A percentile compares a stretch with the other conserved stretches of the same genome.
phyloP scores from a whole-genome alignment of 2,329 filamentous ascomycete species.

The Dendrostoma leiphaemia region DNA sequence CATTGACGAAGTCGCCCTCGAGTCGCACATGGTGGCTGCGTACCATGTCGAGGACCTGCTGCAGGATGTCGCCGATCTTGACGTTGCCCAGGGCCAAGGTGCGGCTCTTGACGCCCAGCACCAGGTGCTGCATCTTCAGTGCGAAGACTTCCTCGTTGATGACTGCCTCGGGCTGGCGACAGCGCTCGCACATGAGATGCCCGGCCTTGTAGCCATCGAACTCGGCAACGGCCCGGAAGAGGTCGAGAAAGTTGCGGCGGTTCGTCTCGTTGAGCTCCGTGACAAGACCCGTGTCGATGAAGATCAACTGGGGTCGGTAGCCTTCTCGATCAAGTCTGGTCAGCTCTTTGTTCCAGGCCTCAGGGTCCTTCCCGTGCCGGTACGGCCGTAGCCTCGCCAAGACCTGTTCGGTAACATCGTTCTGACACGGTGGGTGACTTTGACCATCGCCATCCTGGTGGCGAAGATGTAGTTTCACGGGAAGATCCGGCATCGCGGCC shows the following conservation, averaged over 20 bases:
- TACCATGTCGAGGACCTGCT: conserved; percentile 89
- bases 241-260: conserved; percentile 84
- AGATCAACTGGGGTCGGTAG: conserved; percentile 90
- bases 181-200: conserved; percentile 93
- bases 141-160: conserved; percentile 89
- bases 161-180: conserved; percentile 86
- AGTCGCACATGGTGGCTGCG: conserved; percentile 87
- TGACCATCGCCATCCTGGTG: conserved; percentile 40
- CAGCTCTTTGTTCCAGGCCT: conserved; percentile 74
- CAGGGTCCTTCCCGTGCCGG: conserved; percentile 57
- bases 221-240: conserved; percentile 93
- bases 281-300: conserved; percentile 94
- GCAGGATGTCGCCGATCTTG: conserved; percentile 92
- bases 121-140: conserved; percentile 93
- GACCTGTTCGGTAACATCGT: conserved; percentile 84
- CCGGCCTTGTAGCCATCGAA: conserved; percentile 97
- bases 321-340: conserved; percentile 79
- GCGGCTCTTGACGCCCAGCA: conserved; percentile 83
- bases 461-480: conserved; percentile 35
- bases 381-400: conserved; percentile 76
- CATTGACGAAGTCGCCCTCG: conserved; percentile 97
- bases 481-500: conserved; percentile 68
- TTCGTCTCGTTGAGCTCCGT: conserved; percentile 89
- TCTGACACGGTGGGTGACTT: conserved; percentile 27
- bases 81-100: conserved; percentile 92